phyloP scores from a whole-genome alignment of 805 yeast species.

The Saturnispora gosingensis region DNA sequence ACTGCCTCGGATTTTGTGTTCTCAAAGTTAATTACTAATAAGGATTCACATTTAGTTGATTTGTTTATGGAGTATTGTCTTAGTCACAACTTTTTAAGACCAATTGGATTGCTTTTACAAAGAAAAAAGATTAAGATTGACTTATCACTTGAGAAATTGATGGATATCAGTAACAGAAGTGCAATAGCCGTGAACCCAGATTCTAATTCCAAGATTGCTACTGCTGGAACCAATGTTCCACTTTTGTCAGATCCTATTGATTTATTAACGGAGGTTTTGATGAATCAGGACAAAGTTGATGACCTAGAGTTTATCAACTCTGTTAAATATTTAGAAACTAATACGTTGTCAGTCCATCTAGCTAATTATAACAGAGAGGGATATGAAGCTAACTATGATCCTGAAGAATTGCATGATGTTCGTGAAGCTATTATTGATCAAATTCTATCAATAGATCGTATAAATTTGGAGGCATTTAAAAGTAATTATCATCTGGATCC shows the following conservation, averaged over 20 bases:
- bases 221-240: conserved; percentile 10
- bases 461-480: conserved; percentile 10
- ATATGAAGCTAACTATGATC: conserved; percentile 4
- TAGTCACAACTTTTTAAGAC: conserved; percentile 1
- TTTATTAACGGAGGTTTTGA: conserved; percentile 15
- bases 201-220: neutral
- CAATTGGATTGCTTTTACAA: conserved; percentile 7
- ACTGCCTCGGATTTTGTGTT: conserved; percentile 57
- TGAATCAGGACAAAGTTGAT: conserved; percentile 13
- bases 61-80: conserved; percentile 10
- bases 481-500: conserved; percentile 9
- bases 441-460: conserved; percentile 15
- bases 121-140: neutral
- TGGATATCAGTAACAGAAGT: conserved; percentile 9
- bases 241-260: conserved; percentile 16
- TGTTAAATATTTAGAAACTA: conserved; percentile 11
- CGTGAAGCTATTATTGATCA: conserved; percentile 10
- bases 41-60: conserved; percentile 12
- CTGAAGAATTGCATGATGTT: conserved; percentile 2
- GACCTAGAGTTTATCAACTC: conserved; percentile 16
- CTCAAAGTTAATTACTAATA: conserved; percentile 19
- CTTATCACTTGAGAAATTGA: conserved; percentile 3
- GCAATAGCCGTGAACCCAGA: conserved; percentile 1
- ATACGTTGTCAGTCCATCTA: conserved; percentile 16
- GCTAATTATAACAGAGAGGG: conserved; percentile 20